These are phyloP conservation scores for Margaritispora aquatica DNA, from an alignment of 495 filamentous ascomycete species.

Conservation along the genomic window DNA sequence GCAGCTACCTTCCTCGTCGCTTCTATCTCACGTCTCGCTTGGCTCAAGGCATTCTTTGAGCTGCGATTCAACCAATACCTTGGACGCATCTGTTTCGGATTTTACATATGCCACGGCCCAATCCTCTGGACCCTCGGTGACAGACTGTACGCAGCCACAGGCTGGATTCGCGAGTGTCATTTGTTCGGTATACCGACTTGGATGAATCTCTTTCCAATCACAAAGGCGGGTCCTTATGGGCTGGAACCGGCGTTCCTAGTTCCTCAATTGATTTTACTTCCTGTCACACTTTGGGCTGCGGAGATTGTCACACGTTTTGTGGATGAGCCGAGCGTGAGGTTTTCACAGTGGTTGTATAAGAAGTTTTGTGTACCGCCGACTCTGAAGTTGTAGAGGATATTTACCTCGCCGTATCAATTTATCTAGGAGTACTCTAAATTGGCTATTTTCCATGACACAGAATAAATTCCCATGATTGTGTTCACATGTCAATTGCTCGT, in stretches of 20 bases:
- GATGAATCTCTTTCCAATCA: constrained; percentile 12
- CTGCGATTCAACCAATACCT: constrained; percentile 53
- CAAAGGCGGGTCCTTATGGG: constrained; percentile 39
- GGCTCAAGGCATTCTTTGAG: constrained; percentile 48
- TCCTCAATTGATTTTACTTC: constrained; percentile 49
- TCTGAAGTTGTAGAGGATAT: not conserved
- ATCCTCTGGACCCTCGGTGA: constrained; percentile 45
- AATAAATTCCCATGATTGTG: no score
- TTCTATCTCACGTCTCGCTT: constrained; percentile 44
- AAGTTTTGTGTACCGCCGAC: constrained; percentile 1
- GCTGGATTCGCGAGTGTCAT: constrained; percentile 38
- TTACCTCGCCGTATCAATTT: no score
- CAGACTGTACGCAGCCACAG: constrained; percentile 44
- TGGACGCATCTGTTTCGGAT: constrained; percentile 49
- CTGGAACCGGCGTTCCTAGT: constrained; percentile 50
- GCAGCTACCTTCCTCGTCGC: constrained; percentile 49
- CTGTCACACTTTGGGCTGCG: constrained; percentile 48
- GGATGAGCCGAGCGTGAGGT: constrained; percentile 49
- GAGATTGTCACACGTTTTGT: constrained; percentile 47
- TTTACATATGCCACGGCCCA: constrained; percentile 52
- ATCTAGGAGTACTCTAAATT: no score
- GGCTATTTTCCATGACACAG: no score
- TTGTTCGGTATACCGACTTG: constrained; percentile 29
- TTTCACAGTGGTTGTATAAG: constrained; percentile 47
- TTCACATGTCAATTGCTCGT: no score